Conservation (phyloP, 2,329 filamentous ascomycete species). For the Hypoxylon sp. region DNA sequence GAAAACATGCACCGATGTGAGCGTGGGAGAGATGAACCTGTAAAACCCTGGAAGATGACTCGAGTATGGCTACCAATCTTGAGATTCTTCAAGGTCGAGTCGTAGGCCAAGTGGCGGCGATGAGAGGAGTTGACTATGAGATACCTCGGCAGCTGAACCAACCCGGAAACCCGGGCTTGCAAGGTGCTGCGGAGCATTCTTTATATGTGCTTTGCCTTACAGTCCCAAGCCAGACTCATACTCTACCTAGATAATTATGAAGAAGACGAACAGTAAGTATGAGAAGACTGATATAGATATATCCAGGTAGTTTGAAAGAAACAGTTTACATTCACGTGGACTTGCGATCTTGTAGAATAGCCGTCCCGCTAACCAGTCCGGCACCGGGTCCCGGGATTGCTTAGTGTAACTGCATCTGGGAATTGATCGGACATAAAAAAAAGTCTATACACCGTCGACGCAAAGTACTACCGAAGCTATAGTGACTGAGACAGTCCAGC, state of each 20-base stretch:
- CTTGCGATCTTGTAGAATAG: slow-evolving; percentile 1
- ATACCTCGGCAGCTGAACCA: slow-evolving; percentile 5
- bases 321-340: neutral
- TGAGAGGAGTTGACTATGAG: neutral
- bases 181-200: slow-evolving; percentile 15
- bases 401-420: slow-evolving; percentile 5
- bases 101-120: slow-evolving; percentile 36
- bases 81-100: slow-evolving; percentile 48
- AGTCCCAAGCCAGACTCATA: neutral
- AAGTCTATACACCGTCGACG: neutral
- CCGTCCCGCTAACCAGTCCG: slow-evolving; percentile 5
- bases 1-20: neutral
- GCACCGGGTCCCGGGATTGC: slow-evolving; percentile 13
- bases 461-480: neutral
- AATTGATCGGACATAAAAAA: slow-evolving; percentile 28
- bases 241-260: neutral
- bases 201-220: neutral
- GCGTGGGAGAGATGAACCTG: slow-evolving; percentile 41
- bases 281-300: neutral
- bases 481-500: neutral
- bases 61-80: slow-evolving; percentile 51
- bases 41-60: slow-evolving; percentile 55
- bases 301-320: neutral
- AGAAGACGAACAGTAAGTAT: neutral
- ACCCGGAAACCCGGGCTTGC: slow-evolving; percentile 2